These are phyloP conservation scores for Thermothielavioides terrestris DNA, from an alignment of 495 filamentous ascomycete genomes.

Conservation along the genomic window DNA sequence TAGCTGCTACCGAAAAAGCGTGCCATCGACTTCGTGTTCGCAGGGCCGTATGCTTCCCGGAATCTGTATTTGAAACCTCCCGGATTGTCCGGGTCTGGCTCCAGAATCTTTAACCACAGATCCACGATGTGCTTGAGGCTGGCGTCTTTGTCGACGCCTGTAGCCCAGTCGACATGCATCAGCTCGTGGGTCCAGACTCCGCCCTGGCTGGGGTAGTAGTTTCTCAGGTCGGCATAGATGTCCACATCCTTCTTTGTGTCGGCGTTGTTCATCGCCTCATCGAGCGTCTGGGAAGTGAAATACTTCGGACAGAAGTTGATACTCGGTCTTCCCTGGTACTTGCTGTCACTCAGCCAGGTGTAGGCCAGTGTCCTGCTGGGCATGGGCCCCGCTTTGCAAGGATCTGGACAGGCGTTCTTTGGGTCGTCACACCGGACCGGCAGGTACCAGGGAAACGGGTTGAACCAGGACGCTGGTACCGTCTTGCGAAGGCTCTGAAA, in stretches of 20 bases:
- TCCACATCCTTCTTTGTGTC: background rate
- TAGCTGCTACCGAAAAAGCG: background rate
- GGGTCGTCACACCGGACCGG: background rate
- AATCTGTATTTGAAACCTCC: no score
- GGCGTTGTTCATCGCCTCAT: background rate
- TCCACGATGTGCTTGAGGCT: background rate
- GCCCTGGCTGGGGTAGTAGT: background rate
- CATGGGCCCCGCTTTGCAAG: background rate
- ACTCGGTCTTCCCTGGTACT: background rate
- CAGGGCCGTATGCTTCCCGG: background rate
- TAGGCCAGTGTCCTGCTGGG: background rate
- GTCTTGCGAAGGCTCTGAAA: no score
- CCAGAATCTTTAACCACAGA: background rate
- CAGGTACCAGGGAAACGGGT: background rate
- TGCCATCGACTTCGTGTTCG: background rate
- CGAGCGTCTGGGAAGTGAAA: background rate
- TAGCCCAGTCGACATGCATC: background rate
- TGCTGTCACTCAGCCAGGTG: background rate
- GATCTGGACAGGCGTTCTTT: background rate
- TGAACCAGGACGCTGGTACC: no score
- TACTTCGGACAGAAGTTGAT: background rate
- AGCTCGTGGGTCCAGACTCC: background rate
- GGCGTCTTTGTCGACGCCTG: background rate
- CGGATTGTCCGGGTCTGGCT: background rate
- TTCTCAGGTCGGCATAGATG: background rate